Percentiles rank a stretch among this genome's conserved stretches.
These are phyloP conservation scores for Rhododendron kiyosumense DNA, from an alignment of 148 eudicot species.

Conservation along the genomic window DNA sequence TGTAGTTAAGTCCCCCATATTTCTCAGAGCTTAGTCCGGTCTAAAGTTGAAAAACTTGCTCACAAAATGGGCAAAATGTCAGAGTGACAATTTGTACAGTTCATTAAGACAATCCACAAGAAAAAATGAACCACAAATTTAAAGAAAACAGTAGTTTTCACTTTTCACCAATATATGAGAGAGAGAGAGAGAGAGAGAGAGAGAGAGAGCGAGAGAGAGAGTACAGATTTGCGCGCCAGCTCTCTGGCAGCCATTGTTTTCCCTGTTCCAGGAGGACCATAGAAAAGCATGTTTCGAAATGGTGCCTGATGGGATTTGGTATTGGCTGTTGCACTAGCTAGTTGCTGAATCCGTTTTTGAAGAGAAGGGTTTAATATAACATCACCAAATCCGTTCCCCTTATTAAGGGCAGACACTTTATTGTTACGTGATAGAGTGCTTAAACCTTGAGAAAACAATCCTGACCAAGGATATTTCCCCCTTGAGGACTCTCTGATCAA, in stretches of 20 bases:
- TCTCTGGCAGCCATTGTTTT: conserved; percentile 99
- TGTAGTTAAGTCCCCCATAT: no score
- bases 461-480: conserved; percentile 97
- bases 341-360: conserved; percentile 78
- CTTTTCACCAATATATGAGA: no score
- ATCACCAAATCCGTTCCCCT: conserved; percentile 83
- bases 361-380: conserved; percentile 82
- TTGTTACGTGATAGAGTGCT: conserved; percentile 42
- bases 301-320: conserved; percentile 98
- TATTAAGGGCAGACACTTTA: conserved; percentile 30
- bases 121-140: background rate
- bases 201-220: conserved; percentile 19
- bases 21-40: no score
- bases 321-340: conserved; percentile 90
- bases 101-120: background rate
- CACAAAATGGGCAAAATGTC: no score
- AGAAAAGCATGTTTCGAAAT: conserved; percentile 94
- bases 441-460: conserved; percentile 50
- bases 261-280: conserved; percentile 99
- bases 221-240: conserved; percentile 89
- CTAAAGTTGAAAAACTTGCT: no score
- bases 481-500: conserved; percentile 91
- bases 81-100: background rate
- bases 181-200: background rate
- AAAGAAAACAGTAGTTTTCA: conserved; percentile 1